Conservation (phyloP, 179 eudicot species). For the Spinacia oleracea region DNA sequence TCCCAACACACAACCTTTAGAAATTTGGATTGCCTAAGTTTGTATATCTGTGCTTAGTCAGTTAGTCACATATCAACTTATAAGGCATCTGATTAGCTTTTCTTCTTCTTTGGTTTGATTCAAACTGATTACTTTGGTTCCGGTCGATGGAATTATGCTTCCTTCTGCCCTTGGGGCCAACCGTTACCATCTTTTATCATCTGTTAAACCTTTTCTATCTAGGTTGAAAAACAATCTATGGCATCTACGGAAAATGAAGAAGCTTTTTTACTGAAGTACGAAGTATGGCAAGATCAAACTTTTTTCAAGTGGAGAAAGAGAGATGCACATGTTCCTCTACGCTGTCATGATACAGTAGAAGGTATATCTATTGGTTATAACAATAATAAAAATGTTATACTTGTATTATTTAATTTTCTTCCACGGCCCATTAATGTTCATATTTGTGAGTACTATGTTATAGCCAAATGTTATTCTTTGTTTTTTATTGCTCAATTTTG, state of each 20-base stretch:
- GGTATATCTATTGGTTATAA: conserved; percentile 36
- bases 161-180: not conserved
- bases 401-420: not conserved
- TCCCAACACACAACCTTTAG: no score
- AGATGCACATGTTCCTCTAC: conserved; percentile 86
- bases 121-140: not conserved
- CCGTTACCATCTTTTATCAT: not conserved
- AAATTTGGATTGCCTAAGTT: not conserved
- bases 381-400: not conserved
- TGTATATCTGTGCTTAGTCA: not conserved
- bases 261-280: conserved; percentile 48
- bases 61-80: no score
- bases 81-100: not conserved
- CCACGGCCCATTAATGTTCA: not conserved
- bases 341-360: conserved; percentile 84
- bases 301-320: conserved; percentile 94
- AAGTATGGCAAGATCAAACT: conserved; percentile 85
- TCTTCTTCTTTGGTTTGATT: not conserved
- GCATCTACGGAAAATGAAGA: conserved; percentile 46
- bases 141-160: not conserved
- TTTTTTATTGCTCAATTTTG: no score
- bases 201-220: conserved; percentile 5
- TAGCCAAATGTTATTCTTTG: not conserved
- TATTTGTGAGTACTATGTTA: not conserved
- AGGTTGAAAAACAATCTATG: conserved; percentile 46